A percentile compares a stretch with the other conserved stretches of the same genome.
Evolutionary conservation across 768 basidiomycete species (phyloP).

Genomic region (Pleurotus salmoneostramineus): DNA sequence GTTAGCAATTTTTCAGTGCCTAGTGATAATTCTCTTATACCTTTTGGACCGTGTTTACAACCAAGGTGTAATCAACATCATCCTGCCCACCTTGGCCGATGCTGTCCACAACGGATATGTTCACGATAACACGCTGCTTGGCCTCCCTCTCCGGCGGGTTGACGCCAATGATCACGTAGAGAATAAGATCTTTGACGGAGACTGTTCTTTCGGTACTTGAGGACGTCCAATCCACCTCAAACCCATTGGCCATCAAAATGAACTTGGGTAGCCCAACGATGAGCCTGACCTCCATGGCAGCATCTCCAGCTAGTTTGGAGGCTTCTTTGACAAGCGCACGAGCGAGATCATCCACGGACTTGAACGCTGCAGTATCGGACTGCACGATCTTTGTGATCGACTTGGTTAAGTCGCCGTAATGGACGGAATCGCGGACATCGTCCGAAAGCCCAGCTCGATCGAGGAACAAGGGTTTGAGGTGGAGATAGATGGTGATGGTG

Average conservation of each 20-base stretch:
- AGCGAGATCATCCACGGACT: slow-evolving; percentile 26
- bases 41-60: slow-evolving; percentile 31
- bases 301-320: slow-evolving; percentile 33
- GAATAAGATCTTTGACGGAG: slow-evolving; percentile 39
- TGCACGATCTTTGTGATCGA: slow-evolving; percentile 28
- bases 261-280: slow-evolving; percentile 42
- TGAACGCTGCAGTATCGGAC: slow-evolving; percentile 18
- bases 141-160: slow-evolving; percentile 64
- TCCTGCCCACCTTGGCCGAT: slow-evolving; percentile 10
- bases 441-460: slow-evolving; percentile 41
- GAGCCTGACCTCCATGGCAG: slow-evolving; percentile 34
- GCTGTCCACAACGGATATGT: slow-evolving; percentile 40
- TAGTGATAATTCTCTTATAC: slow-evolving; percentile 11
- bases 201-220: slow-evolving; percentile 20
- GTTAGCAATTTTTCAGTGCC: neutral
- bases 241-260: slow-evolving; percentile 44
- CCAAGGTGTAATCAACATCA: slow-evolving; percentile 32
- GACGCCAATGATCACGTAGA: slow-evolving; percentile 64
- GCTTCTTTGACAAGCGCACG: slow-evolving; percentile 30
- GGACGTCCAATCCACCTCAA: slow-evolving; percentile 34
- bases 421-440: slow-evolving; percentile 51
- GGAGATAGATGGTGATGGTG: slow-evolving; percentile 44
- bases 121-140: slow-evolving; percentile 59
- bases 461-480: slow-evolving; percentile 39
- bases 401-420: slow-evolving; percentile 64